These are phyloP conservation scores for Aristolochia californica DNA, from an alignment of 164 flowering plant species.

Conservation along the genomic window DNA sequence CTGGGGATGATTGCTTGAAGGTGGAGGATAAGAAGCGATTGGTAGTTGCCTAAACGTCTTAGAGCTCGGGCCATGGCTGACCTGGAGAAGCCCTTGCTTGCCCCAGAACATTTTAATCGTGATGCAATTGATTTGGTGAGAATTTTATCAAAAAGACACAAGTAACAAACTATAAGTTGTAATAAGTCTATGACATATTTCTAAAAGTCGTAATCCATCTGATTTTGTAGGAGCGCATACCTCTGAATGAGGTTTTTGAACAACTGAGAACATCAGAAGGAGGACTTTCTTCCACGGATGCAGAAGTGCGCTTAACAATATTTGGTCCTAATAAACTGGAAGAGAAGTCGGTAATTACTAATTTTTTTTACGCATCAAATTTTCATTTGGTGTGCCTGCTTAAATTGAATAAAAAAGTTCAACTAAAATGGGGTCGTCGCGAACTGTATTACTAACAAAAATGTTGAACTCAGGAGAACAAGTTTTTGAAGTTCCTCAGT, in stretches of 20 bases:
- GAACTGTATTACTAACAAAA: background rate
- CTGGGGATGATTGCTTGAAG: conserved; percentile 3
- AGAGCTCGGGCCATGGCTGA: conserved; percentile 35
- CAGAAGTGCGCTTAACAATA: conserved; percentile 40
- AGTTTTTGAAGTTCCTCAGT: conserved; percentile 70
- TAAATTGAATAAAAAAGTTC: background rate
- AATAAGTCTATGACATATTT: background rate
- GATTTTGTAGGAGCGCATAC: conserved; percentile 48
- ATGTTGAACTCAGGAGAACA: conserved; percentile 60
- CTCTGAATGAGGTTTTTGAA: conserved; percentile 72
- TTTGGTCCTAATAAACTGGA: conserved; percentile 79
- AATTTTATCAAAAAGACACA: background rate
- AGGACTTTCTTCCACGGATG: conserved; percentile 75
- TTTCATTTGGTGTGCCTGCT: background rate
- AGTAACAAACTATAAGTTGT: background rate
- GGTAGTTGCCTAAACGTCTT: conserved; percentile 7
- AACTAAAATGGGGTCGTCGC: background rate
- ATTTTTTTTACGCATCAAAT: background rate
- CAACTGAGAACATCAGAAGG: conserved; percentile 43
- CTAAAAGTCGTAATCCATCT: background rate
- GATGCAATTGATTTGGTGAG: conserved; percentile 83
- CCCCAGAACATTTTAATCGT: conserved; percentile 59
- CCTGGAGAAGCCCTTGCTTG: conserved; percentile 58
- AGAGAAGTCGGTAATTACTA: conserved; percentile 54
- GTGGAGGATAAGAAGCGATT: conserved; percentile 2